Evolutionary conservation across 176 grass and related monocot species (phyloP).

Genomic region (Bothriochloa decipiens): DNA sequence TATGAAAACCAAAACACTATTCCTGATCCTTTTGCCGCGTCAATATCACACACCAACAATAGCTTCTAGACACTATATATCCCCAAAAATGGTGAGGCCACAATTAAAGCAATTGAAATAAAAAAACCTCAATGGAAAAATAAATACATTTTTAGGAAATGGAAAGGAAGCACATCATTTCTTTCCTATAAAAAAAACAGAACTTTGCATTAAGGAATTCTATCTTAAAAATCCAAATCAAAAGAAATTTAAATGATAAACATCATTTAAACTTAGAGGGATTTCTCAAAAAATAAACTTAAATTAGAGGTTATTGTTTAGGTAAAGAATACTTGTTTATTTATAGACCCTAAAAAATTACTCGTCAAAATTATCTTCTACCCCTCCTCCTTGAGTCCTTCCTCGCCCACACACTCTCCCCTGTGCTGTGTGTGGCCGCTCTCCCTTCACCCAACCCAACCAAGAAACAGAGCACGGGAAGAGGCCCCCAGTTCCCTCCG

Average conservation of each 20-base stretch:
- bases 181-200: too few relatives aligned
- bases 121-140: not conserved
- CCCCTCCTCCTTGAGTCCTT: conserved; percentile 12
- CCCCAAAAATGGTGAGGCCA: not conserved
- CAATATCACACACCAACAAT: not conserved
- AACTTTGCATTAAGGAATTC: not conserved
- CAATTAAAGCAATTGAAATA: not conserved
- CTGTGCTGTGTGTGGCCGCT: conserved; percentile 49
- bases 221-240: not conserved
- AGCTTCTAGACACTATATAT: not conserved
- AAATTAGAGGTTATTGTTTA: too few relatives aligned
- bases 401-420: conserved; percentile 23
- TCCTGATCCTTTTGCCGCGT: not conserved
- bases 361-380: not conserved
- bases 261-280: too few relatives aligned
- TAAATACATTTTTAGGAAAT: too few relatives aligned
- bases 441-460: conserved; percentile 36
- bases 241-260: not conserved
- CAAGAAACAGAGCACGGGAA: not conserved
- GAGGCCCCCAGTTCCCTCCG: not conserved
- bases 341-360: not conserved
- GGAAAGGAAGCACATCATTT: too few relatives aligned
- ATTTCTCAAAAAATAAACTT: too few relatives aligned
- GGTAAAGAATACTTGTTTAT: too few relatives aligned
- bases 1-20: not conserved